These are phyloP conservation scores for Alnus rubra DNA, from an alignment of 306 rosid genomes.

Conservation along the genomic window DNA sequence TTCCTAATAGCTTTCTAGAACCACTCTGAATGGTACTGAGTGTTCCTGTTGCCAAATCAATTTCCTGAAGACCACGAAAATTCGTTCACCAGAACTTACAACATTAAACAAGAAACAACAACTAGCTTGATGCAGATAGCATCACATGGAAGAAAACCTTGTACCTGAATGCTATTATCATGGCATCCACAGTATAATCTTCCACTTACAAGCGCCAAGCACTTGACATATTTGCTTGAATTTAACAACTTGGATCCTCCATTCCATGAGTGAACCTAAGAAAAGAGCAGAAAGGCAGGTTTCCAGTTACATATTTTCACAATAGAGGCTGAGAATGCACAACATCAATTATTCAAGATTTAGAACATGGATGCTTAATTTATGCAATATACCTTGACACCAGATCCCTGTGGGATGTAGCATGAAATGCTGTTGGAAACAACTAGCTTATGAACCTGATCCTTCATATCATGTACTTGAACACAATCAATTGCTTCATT, in stretches of 20 bases:
- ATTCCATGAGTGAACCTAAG: conserved; percentile 63
- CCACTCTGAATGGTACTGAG: conserved; percentile 65
- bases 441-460: conserved; percentile 67
- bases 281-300: neutral
- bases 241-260: conserved; percentile 66
- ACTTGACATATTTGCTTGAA: conserved; percentile 67
- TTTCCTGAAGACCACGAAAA: conserved; percentile 55
- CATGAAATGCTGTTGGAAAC: conserved; percentile 51
- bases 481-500: conserved; percentile 51
- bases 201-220: conserved; percentile 61
- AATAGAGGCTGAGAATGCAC: too few species aligned
- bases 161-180: conserved; percentile 84
- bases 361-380: conserved; percentile 4
- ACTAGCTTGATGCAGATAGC: conserved; percentile 1
- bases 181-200: conserved; percentile 88
- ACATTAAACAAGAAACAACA: conserved; percentile 21
- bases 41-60: conserved; percentile 72
- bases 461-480: conserved; percentile 79
- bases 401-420: conserved; percentile 76
- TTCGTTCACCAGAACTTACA: conserved; percentile 1
- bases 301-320: too few species aligned
- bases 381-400: conserved; percentile 68
- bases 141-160: conserved; percentile 10
- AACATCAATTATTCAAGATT: neutral
- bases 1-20: conserved; percentile 65